phyloP scores from a whole-genome alignment of 2,329 filamentous ascomycete genomes.

The Penicillium sumatraense region DNA sequence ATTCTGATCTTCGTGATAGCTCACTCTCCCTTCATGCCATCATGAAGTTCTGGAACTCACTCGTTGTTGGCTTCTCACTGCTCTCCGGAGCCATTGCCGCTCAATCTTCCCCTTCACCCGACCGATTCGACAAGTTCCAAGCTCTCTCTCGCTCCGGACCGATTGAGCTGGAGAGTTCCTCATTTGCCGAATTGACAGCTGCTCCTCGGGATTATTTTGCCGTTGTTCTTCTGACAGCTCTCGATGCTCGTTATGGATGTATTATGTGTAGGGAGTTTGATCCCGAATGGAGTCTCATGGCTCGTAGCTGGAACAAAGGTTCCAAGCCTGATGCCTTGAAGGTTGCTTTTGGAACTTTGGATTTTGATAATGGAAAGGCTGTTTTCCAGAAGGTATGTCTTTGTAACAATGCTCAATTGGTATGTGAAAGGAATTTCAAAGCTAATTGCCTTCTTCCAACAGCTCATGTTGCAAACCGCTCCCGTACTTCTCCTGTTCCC shows the following conservation, averaged over 20 bases:
- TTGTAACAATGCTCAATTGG: background rate
- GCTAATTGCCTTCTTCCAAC: constrained; percentile 7
- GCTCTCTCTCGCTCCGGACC: constrained; percentile 69
- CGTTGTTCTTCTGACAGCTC: constrained; percentile 82
- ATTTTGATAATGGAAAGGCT: constrained; percentile 82
- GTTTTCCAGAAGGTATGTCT: constrained; percentile 80
- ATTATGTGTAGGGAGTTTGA: constrained; percentile 87
- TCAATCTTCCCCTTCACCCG: constrained; percentile 54
- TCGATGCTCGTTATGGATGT: constrained; percentile 83
- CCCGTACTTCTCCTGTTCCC: constrained; percentile 87
- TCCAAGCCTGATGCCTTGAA: constrained; percentile 63
- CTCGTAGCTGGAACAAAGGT: constrained; percentile 83
- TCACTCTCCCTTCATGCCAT: too few species aligned
- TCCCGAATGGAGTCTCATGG: constrained; percentile 88
- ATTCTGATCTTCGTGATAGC: constrained; percentile 14
- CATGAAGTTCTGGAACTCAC: constrained; percentile 38
- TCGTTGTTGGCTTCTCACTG: constrained; percentile 47
- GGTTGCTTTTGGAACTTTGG: constrained; percentile 80
- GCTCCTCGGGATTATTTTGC: constrained; percentile 82
- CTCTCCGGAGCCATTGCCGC: constrained; percentile 34
- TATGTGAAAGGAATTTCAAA: background rate
- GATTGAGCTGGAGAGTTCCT: constrained; percentile 75
- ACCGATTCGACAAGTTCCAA: constrained; percentile 74
- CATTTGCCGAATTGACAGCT: constrained; percentile 76
- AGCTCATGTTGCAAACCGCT: constrained; percentile 93